A percentile compares a stretch with the other conserved stretches of the same genome.
Conservation (phyloP, 306 rosid genomes). For the Cicer cuneatum region DNA sequence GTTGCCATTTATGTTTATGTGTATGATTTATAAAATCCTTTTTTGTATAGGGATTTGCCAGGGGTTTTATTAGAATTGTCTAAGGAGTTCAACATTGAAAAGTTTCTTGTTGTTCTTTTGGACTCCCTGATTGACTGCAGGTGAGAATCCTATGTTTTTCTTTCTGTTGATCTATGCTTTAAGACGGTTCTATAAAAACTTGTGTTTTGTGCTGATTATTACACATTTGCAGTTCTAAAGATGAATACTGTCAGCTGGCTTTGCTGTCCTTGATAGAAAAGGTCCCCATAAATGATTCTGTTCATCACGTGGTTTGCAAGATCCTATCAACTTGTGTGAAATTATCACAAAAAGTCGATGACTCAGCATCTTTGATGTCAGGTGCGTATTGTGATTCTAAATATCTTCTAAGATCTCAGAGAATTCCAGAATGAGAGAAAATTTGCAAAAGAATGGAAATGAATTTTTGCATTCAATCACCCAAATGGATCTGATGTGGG, state of each 20-base stretch:
- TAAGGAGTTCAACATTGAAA: constrained; percentile 75
- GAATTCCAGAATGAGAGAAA: background rate
- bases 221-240: constrained; percentile 64
- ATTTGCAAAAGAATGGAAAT: background rate
- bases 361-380: constrained; percentile 56
- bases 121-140: constrained; percentile 78
- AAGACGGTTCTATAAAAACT: background rate
- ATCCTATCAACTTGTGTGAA: constrained; percentile 68
- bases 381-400: constrained; percentile 55
- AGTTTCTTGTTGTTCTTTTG: constrained; percentile 71
- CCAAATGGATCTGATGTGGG: background rate
- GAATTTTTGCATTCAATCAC: background rate
- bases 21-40: constrained; percentile 37
- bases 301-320: constrained; percentile 65
- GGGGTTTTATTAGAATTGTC: constrained; percentile 67
- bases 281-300: constrained; percentile 58
- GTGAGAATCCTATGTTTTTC: constrained; percentile 50
- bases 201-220: constrained; percentile 43
- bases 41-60: constrained; percentile 65
- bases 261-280: constrained; percentile 75
- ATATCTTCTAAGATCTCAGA: background rate
- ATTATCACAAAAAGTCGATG: constrained; percentile 51
- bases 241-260: constrained; percentile 63
- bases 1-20: constrained; percentile 30
- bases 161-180: constrained; percentile 28